phyloP scores from a whole-genome alignment of 768 basidiomycete genomes.

The Amanita fuliginea region DNA sequence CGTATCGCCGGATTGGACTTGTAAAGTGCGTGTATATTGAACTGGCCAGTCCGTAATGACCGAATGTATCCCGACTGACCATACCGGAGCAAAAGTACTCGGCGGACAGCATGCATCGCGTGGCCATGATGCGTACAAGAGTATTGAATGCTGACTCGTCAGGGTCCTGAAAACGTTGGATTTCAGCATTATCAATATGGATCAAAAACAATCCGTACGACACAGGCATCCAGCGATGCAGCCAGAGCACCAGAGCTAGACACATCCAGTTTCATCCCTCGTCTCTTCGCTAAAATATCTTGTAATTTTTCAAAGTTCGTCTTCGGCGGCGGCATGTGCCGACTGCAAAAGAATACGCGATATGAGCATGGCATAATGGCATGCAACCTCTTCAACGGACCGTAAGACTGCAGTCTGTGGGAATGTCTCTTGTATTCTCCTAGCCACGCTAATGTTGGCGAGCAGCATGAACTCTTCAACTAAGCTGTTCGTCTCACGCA shows the following conservation, averaged over 20 bases:
- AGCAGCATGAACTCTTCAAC: slow-evolving; percentile 99
- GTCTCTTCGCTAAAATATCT: slow-evolving; percentile 81
- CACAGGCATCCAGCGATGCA: slow-evolving; percentile 75
- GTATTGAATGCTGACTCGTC: slow-evolving; percentile 89
- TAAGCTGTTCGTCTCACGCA: slow-evolving; percentile 87
- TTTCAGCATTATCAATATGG: background rate
- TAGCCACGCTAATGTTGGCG: slow-evolving; percentile 90
- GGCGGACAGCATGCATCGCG: slow-evolving; percentile 94
- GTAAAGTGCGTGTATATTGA: slow-evolving; percentile 98
- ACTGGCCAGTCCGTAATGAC: slow-evolving; percentile 96
- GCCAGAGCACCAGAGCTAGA: slow-evolving; percentile 88
- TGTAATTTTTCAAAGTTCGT: slow-evolving; percentile 94
- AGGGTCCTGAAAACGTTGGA: slow-evolving; percentile 46
- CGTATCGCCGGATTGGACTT: slow-evolving; percentile 93
- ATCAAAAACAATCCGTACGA: slow-evolving; percentile 39
- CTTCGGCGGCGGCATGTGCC: slow-evolving; percentile 84
- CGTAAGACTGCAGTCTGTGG: slow-evolving; percentile 92
- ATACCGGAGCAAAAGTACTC: slow-evolving; percentile 98
- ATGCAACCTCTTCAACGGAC: slow-evolving; percentile 21
- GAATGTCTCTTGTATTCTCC: slow-evolving; percentile 87
- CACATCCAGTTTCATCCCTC: slow-evolving; percentile 76
- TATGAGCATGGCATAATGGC: background rate
- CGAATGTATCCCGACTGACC: slow-evolving; percentile 84
- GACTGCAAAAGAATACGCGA: slow-evolving; percentile 30
- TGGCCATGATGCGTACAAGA: slow-evolving; percentile 97